Evolutionary conservation across 805 yeast genomes (phyloP).

Genomic region (Metschnikowia orientalis): DNA sequence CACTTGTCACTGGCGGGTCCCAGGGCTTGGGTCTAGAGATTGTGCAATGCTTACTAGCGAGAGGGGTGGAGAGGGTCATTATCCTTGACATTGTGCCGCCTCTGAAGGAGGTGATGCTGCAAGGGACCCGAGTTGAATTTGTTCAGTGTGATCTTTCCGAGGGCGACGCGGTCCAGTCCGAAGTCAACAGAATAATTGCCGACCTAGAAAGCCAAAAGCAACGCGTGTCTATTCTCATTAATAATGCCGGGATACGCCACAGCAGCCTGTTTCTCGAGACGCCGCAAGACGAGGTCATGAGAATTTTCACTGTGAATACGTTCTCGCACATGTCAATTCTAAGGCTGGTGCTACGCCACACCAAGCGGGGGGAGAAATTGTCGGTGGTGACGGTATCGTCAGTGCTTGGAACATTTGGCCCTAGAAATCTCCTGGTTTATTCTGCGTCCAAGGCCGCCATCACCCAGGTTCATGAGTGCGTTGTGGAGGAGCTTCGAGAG

Average conservation of each 20-base stretch:
- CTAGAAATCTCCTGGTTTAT: conserved; percentile 44
- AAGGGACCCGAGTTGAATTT: too few relatives aligned
- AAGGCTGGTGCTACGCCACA: conserved; percentile 17
- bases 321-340: conserved; percentile 29
- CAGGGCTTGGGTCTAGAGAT: conserved; percentile 47
- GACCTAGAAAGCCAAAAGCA: conserved; percentile 4
- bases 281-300: conserved; percentile 18
- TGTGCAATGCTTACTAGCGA: conserved; percentile 23
- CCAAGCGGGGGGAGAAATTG: conserved; percentile 13
- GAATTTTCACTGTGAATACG: conserved; percentile 29
- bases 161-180: too few relatives aligned
- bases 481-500: conserved; percentile 34
- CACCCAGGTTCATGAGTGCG: conserved; percentile 41
- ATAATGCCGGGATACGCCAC: conserved; percentile 50
- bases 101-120: conserved; percentile 16
- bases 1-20: conserved; percentile 49
- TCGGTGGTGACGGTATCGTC: conserved; percentile 45
- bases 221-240: conserved; percentile 33
- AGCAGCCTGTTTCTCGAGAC: conserved; percentile 25
- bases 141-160: conserved; percentile 26
- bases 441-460: conserved; percentile 48
- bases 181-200: too few relatives aligned
- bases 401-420: conserved; percentile 46
- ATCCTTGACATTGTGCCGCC: conserved; percentile 29
- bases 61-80: conserved; percentile 21